Percentiles rank a stretch among this genome's conserved stretches.
Conservation (phyloP, 2,329 filamentous ascomycete genomes). For the Xylaria sp. region DNA sequence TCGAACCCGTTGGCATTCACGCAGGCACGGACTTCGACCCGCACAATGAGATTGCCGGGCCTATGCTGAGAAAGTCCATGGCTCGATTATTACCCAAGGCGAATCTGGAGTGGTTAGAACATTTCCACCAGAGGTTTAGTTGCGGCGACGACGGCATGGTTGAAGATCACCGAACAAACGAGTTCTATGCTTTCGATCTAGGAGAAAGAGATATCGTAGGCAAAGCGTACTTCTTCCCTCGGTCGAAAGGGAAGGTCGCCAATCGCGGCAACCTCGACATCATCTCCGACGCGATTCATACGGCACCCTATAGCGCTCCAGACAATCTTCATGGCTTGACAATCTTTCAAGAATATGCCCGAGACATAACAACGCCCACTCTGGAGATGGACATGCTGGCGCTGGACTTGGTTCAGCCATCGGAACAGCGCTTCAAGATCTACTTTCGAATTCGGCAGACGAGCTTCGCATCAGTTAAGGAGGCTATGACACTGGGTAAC, state of each 20-base stretch:
- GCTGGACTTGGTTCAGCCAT: constrained; percentile 7
- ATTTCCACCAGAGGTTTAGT: background rate
- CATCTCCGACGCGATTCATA: constrained; percentile 2
- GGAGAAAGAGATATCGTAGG: constrained; percentile 4
- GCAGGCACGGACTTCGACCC: constrained; percentile 11
- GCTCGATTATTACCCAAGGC: background rate
- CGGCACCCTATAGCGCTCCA: constrained; percentile 3
- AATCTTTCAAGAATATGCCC: constrained; percentile 7
- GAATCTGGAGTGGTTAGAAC: constrained; percentile 10
- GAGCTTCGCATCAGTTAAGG: constrained; percentile 2
- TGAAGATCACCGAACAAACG: constrained; percentile 3
- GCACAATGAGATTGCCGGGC: constrained; percentile 3
- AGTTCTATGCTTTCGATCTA: constrained; percentile 12
- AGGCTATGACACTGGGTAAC: constrained; percentile 6
- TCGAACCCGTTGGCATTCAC: constrained; percentile 10
- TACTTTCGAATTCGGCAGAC: constrained; percentile 8
- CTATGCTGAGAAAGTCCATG: constrained; percentile 5
- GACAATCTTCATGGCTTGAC: constrained; percentile 3
- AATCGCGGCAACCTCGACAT: constrained; percentile 8
- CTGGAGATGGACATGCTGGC: constrained; percentile 12
- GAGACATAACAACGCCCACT: background rate
- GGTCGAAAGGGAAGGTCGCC: background rate
- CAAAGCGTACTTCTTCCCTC: constrained; percentile 11
- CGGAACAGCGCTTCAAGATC: constrained; percentile 8
- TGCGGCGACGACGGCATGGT: background rate